A percentile compares a stretch with the other conserved stretches of the same genome.
phyloP scores from a whole-genome alignment of 106 monocot genomes.

The Allium fistulosum region DNA sequence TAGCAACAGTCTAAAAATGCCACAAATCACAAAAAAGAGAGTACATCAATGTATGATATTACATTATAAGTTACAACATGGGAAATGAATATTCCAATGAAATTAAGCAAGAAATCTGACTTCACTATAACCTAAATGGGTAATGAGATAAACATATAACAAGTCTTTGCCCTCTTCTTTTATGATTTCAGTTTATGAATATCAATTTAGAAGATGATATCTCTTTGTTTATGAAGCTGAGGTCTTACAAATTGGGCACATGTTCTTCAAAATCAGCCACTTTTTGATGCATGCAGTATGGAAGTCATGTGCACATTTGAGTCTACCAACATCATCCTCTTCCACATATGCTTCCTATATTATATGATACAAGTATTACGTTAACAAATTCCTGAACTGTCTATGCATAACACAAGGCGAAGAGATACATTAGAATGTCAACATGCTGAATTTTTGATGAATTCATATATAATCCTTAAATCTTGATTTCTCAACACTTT shows the following conservation, averaged over 20 bases:
- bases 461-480: too few species aligned
- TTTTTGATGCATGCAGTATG: constrained; percentile 64
- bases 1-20: too few species aligned
- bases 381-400: too few species aligned
- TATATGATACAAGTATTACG: neutral
- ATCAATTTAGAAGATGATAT: too few species aligned
- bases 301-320: constrained; percentile 67
- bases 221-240: constrained; percentile 26
- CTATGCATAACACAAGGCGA: neutral
- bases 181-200: too few species aligned
- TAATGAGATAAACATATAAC: too few species aligned
- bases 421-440: neutral
- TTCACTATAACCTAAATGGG: too few species aligned
- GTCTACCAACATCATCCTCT: constrained; percentile 38
- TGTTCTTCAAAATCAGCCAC: constrained; percentile 66
- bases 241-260: constrained; percentile 72
- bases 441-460: too few species aligned
- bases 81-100: neutral
- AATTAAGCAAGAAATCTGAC: neutral
- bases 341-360: constrained; percentile 51
- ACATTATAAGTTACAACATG: neutral
- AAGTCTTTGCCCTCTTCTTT: too few species aligned
- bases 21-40: too few species aligned
- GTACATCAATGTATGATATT: neutral
- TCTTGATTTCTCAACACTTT: too few species aligned